A percentile compares a stretch with the other conserved stretches of the same genome.
Conservation (phyloP, 2,329 filamentous ascomycete species). For the Cercospora sojina region DNA sequence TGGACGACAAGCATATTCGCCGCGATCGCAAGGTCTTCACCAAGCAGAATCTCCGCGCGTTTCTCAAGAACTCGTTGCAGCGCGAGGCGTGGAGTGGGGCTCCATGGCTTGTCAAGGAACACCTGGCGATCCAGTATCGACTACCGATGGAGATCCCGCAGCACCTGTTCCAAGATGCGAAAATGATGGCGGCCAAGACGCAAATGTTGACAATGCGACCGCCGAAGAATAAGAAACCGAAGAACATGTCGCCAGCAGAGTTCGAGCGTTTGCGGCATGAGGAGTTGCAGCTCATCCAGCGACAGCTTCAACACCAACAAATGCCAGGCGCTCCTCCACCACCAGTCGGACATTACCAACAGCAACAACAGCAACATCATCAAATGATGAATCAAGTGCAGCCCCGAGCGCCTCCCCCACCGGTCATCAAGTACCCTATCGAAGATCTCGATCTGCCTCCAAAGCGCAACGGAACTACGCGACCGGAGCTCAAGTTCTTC, state of each 20-base stretch:
- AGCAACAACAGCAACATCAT: conserved; percentile 24
- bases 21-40: conserved; percentile 91
- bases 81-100: conserved; percentile 94
- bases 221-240: conserved; percentile 29
- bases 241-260: conserved; percentile 25
- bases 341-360: conserved; percentile 35
- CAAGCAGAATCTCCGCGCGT: conserved; percentile 88
- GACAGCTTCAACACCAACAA: conserved; percentile 28
- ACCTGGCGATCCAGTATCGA: conserved; percentile 78
- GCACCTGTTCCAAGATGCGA: conserved; percentile 77
- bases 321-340: conserved; percentile 39
- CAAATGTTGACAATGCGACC: conserved; percentile 30
- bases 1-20: conserved; percentile 77
- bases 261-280: conserved; percentile 27
- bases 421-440: conserved; percentile 87
- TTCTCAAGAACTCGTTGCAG: conserved; percentile 91
- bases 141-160: conserved; percentile 84
- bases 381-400: conserved; percentile 20
- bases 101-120: conserved; percentile 89
- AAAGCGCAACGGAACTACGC: conserved; percentile 59
- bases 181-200: conserved; percentile 42
- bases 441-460: conserved; percentile 84
- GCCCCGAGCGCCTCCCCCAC: conserved; percentile 60
- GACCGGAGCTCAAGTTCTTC: conserved; percentile 76
- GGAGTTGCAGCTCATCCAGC: conserved; percentile 20